phyloP scores from a whole-genome alignment of 768 basidiomycete species.

The Cystofilobasidium macerans region DNA sequence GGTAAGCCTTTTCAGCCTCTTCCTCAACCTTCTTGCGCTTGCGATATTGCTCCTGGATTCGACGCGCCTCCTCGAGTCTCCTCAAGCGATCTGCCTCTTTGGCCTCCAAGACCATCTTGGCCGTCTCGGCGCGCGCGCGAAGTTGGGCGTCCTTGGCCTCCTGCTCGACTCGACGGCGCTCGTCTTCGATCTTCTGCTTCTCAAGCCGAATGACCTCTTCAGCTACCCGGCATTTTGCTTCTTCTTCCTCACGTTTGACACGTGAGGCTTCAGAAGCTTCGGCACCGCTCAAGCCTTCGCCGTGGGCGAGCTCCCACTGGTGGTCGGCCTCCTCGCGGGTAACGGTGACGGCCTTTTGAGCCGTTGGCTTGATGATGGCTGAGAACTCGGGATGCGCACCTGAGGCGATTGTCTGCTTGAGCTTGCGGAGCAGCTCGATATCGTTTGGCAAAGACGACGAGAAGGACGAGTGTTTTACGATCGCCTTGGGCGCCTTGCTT shows the following conservation, averaged over 20 bases:
- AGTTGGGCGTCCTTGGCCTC: not conserved
- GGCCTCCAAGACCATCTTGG: not conserved
- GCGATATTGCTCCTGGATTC: not conserved
- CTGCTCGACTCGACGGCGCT: not conserved
- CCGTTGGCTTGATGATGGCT: not conserved
- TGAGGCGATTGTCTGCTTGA: constrained; percentile 3
- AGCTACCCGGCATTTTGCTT: not conserved
- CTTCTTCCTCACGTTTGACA: not conserved
- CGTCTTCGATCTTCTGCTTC: not conserved
- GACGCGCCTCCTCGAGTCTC: not conserved
- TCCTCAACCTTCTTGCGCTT: not conserved
- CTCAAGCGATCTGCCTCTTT: not conserved
- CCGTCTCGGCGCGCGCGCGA: not conserved
- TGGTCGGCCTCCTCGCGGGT: not conserved
- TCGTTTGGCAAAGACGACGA: not conserved
- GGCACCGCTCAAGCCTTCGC: not conserved
- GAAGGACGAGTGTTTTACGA: constrained; percentile 9
- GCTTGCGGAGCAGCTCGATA: not conserved
- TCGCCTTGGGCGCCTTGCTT: not conserved
- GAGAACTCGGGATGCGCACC: not conserved
- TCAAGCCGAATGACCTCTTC: not conserved
- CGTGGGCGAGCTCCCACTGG: not conserved
- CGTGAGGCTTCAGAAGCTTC: not conserved
- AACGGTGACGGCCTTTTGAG: not conserved
- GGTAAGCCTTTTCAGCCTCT: not conserved